These are phyloP conservation scores for Capronia epimyces DNA, from an alignment of 2,329 filamentous ascomycete genomes.

Conservation along the genomic window DNA sequence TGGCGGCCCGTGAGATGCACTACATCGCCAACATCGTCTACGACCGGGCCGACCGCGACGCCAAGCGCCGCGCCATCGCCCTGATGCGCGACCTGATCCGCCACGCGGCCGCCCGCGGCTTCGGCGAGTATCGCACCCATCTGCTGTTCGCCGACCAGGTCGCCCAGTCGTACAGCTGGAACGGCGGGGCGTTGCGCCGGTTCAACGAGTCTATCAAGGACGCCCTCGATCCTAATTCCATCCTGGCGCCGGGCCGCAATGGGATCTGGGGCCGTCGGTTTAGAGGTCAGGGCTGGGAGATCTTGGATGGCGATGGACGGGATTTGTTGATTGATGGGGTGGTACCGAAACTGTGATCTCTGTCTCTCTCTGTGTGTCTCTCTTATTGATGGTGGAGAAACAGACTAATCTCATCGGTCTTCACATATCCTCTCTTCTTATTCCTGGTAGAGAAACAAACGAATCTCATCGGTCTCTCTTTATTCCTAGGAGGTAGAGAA, in stretches of 20 bases:
- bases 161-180: constrained; percentile 42
- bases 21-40: constrained; percentile 36
- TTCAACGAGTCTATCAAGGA: constrained; percentile 46
- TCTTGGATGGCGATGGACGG: constrained; percentile 19
- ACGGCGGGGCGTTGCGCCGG: constrained; percentile 38
- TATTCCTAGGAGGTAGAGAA: no score
- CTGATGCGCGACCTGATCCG: constrained; percentile 34
- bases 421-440: no score
- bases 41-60: constrained; percentile 29
- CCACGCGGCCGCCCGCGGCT: constrained; percentile 41
- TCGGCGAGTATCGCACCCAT: constrained; percentile 46
- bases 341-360: constrained; percentile 16
- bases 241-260: constrained; percentile 44
- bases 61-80: constrained; percentile 30
- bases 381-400: no score
- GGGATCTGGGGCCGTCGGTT: constrained; percentile 38
- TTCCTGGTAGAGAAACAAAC: no score
- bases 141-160: constrained; percentile 45
- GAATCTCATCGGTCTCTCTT: no score
- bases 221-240: constrained; percentile 46
- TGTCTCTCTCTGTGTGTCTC: no score
- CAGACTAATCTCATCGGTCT: no score
- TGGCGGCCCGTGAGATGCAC: constrained; percentile 33
- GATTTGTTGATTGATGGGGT: constrained; percentile 20
- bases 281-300: constrained; percentile 22